Conservation (phyloP, 257 asterid genomes). For the Craterostigma plantagineum region DNA sequence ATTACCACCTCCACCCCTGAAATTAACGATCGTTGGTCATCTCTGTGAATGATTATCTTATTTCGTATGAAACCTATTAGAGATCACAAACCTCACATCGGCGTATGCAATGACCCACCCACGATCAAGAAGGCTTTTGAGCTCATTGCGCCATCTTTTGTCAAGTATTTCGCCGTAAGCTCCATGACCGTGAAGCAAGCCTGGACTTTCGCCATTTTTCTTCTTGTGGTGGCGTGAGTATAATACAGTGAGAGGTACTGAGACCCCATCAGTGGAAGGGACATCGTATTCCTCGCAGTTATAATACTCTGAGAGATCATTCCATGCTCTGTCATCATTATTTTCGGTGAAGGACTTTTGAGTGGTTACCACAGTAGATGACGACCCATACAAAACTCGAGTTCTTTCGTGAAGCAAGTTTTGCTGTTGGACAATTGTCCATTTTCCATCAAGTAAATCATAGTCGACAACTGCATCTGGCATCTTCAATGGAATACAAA, state of each 20-base stretch:
- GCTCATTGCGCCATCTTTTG: conserved; percentile 73
- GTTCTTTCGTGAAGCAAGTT: conserved; percentile 78
- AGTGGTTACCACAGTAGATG: conserved; percentile 21
- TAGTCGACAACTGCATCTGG: conserved; percentile 94
- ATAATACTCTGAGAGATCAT: conserved; percentile 79
- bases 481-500: conserved; percentile 33
- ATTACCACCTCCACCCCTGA: conserved; percentile 92
- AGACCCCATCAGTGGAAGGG: conserved; percentile 57
- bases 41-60: not conserved
- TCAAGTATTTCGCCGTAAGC: conserved; percentile 88
- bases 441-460: conserved; percentile 52
- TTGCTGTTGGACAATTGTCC: conserved; percentile 80
- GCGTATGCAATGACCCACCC: conserved; percentile 97
- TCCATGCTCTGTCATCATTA: conserved; percentile 32
- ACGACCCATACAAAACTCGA: conserved; percentile 53
- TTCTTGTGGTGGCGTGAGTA: conserved; percentile 47
- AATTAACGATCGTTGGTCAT: conserved; percentile 12
- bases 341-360: conserved; percentile 13
- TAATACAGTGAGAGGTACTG: conserved; percentile 62
- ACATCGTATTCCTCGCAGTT: conserved; percentile 68
- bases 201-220: conserved; percentile 51
- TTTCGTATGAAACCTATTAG: not conserved
- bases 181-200: conserved; percentile 92
- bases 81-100: conserved; percentile 63
- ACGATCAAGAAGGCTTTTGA: conserved; percentile 88